Conservation (phyloP, 306 rosid genomes). For the Cucumis sativus region DNA sequence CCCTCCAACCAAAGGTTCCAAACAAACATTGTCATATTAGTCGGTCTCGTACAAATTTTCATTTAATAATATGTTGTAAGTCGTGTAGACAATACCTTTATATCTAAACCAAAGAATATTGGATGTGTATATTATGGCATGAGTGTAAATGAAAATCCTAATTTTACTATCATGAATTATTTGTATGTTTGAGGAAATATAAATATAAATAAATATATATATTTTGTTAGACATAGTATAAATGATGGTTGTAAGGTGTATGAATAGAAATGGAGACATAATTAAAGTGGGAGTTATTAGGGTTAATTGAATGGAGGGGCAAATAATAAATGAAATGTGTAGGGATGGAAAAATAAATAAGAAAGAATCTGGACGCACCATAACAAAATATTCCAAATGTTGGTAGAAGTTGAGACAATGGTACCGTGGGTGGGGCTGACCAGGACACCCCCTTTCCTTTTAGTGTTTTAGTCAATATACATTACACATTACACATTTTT, state of each 20-base stretch:
- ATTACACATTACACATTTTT: neutral
- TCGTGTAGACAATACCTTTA: too few relatives aligned
- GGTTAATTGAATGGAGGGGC: neutral
- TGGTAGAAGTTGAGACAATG: slow-evolving; percentile 51
- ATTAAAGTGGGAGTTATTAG: neutral
- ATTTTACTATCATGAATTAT: too few relatives aligned
- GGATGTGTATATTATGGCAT: too few relatives aligned
- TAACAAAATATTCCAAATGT: slow-evolving; percentile 48
- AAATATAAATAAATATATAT: neutral
- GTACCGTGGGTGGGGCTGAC: slow-evolving; percentile 37
- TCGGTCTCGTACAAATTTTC: too few relatives aligned
- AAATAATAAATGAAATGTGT: slow-evolving; percentile 3
- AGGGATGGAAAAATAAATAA: neutral
- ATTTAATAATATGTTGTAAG: too few relatives aligned
- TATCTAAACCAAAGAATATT: too few relatives aligned
- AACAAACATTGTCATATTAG: too few relatives aligned
- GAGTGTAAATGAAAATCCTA: too few relatives aligned
- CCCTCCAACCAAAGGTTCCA: too few relatives aligned
- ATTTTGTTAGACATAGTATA: neutral
- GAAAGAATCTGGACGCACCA: slow-evolving; percentile 27
- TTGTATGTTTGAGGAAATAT: neutral
- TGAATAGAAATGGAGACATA: neutral
- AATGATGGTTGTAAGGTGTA: neutral
- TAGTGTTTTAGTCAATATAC: slow-evolving; percentile 12
- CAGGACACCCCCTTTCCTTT: slow-evolving; percentile 19